A percentile compares a stretch with the other conserved stretches of the same genome.
Evolutionary conservation across 2,329 filamentous ascomycete species (phyloP).

Genomic region (Orbilia ellipsospora): DNA sequence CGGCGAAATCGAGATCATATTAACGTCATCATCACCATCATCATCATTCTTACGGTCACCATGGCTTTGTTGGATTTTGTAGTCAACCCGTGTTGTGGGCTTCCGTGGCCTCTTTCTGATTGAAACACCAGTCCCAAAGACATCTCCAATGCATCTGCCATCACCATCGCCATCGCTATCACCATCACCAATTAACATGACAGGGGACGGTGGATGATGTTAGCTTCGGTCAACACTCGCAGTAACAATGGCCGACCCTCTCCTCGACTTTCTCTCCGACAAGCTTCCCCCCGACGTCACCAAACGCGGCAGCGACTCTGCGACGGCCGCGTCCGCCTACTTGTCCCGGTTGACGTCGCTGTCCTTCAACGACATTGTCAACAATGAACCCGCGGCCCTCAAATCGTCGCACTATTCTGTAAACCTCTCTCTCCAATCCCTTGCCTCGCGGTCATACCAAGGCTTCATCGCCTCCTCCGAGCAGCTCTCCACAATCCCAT

Average conservation of each 20-base stretch:
- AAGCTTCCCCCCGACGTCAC: constrained; percentile 36
- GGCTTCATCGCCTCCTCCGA: constrained; percentile 82
- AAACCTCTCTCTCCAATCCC: constrained; percentile 82
- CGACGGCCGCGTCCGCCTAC: constrained; percentile 70
- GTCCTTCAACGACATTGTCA: constrained; percentile 76
- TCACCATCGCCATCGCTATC: neutral
- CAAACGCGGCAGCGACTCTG: constrained; percentile 43
- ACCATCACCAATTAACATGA: neutral
- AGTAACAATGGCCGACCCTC: constrained; percentile 49
- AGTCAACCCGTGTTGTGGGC: neutral
- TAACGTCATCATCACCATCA: too few species aligned
- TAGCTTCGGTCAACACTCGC: neutral
- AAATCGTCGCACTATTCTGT: constrained; percentile 82
- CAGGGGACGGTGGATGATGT: too few species aligned
- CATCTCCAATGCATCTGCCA: neutral
- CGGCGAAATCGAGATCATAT: too few species aligned
- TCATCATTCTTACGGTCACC: neutral
- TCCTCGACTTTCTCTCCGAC: constrained; percentile 53
- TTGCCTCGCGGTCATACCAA: constrained; percentile 90
- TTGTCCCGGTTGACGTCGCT: constrained; percentile 81
- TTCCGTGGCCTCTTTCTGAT: neutral
- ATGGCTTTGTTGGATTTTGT: constrained; percentile 2
- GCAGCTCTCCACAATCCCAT: constrained; percentile 79
- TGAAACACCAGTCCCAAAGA: neutral
- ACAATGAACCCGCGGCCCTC: constrained; percentile 81